These are phyloP conservation scores for Apophysomyces variabilis DNA, from an alignment of 371 early-diverging fungal species.

Conservation along the genomic window DNA sequence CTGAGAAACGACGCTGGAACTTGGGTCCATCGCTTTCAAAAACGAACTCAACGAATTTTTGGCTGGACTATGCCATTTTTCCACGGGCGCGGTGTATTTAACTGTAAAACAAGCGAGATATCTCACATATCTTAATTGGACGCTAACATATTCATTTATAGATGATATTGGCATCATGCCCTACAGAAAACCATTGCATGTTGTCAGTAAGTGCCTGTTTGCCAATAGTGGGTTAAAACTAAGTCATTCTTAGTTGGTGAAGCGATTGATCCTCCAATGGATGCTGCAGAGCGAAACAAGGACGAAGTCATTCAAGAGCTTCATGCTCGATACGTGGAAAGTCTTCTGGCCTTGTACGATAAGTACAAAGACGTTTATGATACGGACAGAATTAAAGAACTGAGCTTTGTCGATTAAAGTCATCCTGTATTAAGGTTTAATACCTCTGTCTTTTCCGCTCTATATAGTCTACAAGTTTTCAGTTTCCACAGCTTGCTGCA, in stretches of 20 bases:
- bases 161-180: slow-evolving; percentile 60
- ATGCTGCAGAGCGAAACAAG: slow-evolving; percentile 35
- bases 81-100: slow-evolving; percentile 69
- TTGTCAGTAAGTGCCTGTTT: slow-evolving; percentile 39
- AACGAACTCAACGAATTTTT: slow-evolving; percentile 51
- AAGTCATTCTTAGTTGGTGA: slow-evolving; percentile 53
- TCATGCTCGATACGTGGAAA: slow-evolving; percentile 63
- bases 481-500: slow-evolving; percentile 11
- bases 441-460: neutral
- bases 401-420: slow-evolving; percentile 53
- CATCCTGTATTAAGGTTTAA: slow-evolving; percentile 1
- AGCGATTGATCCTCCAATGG: slow-evolving; percentile 58
- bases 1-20: slow-evolving; percentile 55
- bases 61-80: slow-evolving; percentile 73
- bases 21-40: slow-evolving; percentile 53
- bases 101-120: slow-evolving; percentile 42
- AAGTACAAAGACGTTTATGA: slow-evolving; percentile 72
- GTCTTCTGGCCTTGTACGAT: slow-evolving; percentile 62
- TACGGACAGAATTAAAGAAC: slow-evolving; percentile 51
- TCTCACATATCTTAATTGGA: slow-evolving; percentile 24
- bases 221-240: neutral
- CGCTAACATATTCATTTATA: slow-evolving; percentile 8
- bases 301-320: slow-evolving; percentile 57
- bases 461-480: slow-evolving; percentile 9
- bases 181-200: slow-evolving; percentile 42